Evolutionary conservation across 2,329 filamentous ascomycete genomes (phyloP).

Genomic region (Sphaerostilbella broomeana): DNA sequence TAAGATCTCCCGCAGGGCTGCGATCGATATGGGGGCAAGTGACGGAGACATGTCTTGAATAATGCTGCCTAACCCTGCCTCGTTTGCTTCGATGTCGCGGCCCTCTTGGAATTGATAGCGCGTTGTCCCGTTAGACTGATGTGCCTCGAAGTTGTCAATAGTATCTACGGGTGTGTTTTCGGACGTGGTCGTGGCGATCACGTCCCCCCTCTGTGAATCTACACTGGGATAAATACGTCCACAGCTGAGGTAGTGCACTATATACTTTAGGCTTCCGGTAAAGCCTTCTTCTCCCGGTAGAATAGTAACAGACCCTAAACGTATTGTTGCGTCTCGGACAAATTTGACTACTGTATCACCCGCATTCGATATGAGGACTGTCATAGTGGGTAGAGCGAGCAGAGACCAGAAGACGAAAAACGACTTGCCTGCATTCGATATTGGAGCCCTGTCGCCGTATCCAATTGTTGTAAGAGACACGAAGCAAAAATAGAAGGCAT

Average conservation of each 20-base stretch:
- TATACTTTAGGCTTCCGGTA: not conserved
- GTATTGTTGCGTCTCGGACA: conserved; percentile 48
- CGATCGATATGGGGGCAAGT: not conserved
- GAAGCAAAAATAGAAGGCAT: conserved; percentile 80
- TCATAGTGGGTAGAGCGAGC: conserved; percentile 80
- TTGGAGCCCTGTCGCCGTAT: conserved; percentile 72
- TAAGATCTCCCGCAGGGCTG: conserved; percentile 46
- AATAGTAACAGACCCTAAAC: conserved; percentile 53
- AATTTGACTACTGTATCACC: conserved; percentile 72
- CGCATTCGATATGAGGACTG: conserved; percentile 77
- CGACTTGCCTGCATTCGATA: conserved; percentile 69
- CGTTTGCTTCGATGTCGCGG: not conserved
- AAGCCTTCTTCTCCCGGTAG: conserved; percentile 39
- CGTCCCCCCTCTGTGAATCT: too few relatives aligned
- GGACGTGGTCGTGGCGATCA: too few relatives aligned
- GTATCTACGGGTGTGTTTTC: too few relatives aligned
- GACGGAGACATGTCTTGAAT: not conserved
- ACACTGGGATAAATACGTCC: not conserved
- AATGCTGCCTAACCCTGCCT: not conserved
- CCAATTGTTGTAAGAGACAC: conserved; percentile 78
- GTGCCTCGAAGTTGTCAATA: not conserved
- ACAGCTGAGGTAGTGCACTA: not conserved
- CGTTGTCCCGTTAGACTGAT: too few relatives aligned
- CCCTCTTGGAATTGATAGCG: too few relatives aligned
- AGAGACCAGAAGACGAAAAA: conserved; percentile 92